Conservation (phyloP, 495 filamentous ascomycete genomes). For the Penicillium atrosanguineum region DNA sequence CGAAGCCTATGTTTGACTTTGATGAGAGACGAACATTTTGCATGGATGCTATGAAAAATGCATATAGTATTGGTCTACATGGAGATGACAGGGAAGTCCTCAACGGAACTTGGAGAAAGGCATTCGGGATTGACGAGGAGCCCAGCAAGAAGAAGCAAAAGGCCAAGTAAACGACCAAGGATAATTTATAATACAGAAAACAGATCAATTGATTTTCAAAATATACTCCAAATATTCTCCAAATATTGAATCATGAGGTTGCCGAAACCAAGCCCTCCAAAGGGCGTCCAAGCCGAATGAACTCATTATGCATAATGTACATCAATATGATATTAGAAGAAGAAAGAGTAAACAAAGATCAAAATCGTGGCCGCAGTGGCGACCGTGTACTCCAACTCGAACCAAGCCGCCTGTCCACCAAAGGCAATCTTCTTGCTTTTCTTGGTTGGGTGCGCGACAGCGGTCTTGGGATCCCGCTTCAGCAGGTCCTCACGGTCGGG, state of each 20-base stretch:
- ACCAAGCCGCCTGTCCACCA: constrained; percentile 39
- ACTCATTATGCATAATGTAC: constrained; percentile 16
- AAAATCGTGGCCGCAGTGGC: constrained; percentile 36
- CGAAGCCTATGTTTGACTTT: constrained; percentile 74
- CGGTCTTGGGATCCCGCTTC: constrained; percentile 42
- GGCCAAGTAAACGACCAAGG: neutral
- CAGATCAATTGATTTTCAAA: neutral
- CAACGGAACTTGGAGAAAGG: constrained; percentile 58
- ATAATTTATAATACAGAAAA: neutral
- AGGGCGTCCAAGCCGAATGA: neutral
- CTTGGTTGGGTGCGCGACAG: constrained; percentile 40
- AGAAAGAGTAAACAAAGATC: constrained; percentile 44
- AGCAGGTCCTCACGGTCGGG: constrained; percentile 44
- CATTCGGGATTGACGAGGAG: constrained; percentile 40
- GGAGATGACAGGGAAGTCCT: constrained; percentile 57
- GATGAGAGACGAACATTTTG: constrained; percentile 54
- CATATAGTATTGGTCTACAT: constrained; percentile 59
- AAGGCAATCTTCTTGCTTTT: constrained; percentile 44
- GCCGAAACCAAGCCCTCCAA: neutral
- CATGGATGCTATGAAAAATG: constrained; percentile 61
- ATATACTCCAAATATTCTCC: neutral
- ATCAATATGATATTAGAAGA: constrained; percentile 19
- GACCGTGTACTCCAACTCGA: constrained; percentile 40
- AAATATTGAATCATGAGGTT: neutral
- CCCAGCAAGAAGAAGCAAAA: constrained; percentile 21